Base-by-base conservation (phyloP, 2,329 filamentous ascomycete species). In the Domatiomyces globalis region DNA sequence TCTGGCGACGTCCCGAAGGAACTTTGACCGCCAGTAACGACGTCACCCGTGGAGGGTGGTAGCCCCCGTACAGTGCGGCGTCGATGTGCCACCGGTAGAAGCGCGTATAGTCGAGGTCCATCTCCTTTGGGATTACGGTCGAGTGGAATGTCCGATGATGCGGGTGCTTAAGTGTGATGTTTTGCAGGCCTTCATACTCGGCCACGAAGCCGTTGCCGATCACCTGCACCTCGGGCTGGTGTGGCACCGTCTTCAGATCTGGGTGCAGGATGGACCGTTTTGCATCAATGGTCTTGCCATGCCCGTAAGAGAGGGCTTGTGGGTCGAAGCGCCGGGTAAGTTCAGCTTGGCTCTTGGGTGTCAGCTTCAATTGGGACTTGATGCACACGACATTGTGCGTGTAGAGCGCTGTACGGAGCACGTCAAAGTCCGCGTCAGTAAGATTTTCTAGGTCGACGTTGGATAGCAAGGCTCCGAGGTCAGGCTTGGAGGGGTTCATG, bases 101-200 rank as follows among this genome's bases (percentile, higher is more conserved):
- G 17, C 71, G 68, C 0, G 69, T 72, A 8, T 70, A 72, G 10
- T 75, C 71, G 5, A 76, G 64, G 55, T 81, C 78, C n/a, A 80
- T 72, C n/a, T 72, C 70, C 1, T 81, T 69, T 0, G 83, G 75
- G 56, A 89, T 78, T 18, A 69, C 63, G 4, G 78, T 77, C 49
- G 78, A 76, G 66, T 89, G 85, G 67, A 89, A 89, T 1, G 81
- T 87, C 52, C 75, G 76, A 70, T 89, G 85, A 62, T 89, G 85
- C 5, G 85, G 85, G 62, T 89, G 85, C 51, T 77, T 77, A 29
- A 89, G 75, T 33, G 71, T 77, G 56, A 88, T 75, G 63, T 87
- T 73, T 58, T 75, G 67, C 8, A 89, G 69, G 0, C 84, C 85
- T 63, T 88, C 84, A 60, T 87, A 88, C 29, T 77, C 75, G 1